Conservation (phyloP, 179 eudicot genomes). For the Beta lomatogona region DNA sequence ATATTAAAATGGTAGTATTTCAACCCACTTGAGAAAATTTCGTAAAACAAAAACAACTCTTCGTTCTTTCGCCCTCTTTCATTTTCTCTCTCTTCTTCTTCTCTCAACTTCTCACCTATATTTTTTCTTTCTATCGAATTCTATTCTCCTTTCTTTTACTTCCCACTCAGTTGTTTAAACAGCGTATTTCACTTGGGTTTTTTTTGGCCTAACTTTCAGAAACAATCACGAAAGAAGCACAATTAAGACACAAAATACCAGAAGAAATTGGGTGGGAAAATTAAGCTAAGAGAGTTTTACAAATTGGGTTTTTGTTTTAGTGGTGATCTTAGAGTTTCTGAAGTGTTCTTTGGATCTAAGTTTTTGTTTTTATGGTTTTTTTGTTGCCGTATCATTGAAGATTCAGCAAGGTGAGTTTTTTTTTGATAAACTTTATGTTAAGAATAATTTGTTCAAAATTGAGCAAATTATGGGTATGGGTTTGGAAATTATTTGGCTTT, state of each 20-base stretch:
- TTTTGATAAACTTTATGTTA: neutral
- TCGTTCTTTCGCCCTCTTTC: neutral
- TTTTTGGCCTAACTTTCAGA: neutral
- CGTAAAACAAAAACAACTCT: neutral
- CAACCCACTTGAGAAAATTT: neutral
- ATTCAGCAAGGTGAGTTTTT: neutral
- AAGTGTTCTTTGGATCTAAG: slow-evolving; percentile 30
- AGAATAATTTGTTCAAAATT: slow-evolving; percentile 20
- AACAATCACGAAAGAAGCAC: neutral
- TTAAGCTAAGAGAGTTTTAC: neutral
- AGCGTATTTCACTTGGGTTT: neutral
- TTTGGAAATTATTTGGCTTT: neutral
- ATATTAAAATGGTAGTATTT: neutral
- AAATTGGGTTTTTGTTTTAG: slow-evolving; percentile 6
- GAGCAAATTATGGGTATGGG: slow-evolving; percentile 26
- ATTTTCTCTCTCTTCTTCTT: neutral
- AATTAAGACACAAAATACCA: neutral
- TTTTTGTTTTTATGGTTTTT: neutral
- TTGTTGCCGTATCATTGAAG: slow-evolving; percentile 8
- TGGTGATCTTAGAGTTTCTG: slow-evolving; percentile 23
- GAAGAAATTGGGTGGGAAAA: neutral
- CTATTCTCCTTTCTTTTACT: neutral
- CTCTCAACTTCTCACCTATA: slow-evolving; percentile 12
- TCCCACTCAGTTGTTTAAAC: neutral
- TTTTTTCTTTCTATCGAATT: neutral